Evolutionary conservation across 2,329 filamentous ascomycete genomes (phyloP).

Genomic region (Penicillium sp.): DNA sequence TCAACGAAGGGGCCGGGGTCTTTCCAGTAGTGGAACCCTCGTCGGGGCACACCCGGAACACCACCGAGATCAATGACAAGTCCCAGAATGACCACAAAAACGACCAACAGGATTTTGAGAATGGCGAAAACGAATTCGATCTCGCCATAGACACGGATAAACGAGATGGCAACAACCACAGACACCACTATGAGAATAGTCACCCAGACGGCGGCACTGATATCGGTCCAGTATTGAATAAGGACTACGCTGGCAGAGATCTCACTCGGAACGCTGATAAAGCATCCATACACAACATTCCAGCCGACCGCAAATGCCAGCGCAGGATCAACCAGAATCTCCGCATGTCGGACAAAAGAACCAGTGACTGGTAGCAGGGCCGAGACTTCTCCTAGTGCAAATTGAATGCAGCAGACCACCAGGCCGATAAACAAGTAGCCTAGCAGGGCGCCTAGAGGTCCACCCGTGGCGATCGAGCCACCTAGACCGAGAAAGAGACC

Average conservation of each 20-base stretch:
- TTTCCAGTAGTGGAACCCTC: slow-evolving; percentile 69
- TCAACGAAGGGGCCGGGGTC: slow-evolving; percentile 66
- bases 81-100: slow-evolving; percentile 46
- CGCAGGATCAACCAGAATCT: slow-evolving; percentile 53
- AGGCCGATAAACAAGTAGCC: slow-evolving; percentile 51
- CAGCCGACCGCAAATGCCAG: slow-evolving; percentile 50
- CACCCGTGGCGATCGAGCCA: slow-evolving; percentile 49
- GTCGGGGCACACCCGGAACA: slow-evolving; percentile 55
- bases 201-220: slow-evolving; percentile 41
- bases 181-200: slow-evolving; percentile 57
- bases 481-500: slow-evolving; percentile 55
- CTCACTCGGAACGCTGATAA: slow-evolving; percentile 57
- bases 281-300: slow-evolving; percentile 53
- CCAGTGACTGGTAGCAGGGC: slow-evolving; percentile 53
- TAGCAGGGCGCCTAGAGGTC: slow-evolving; percentile 51
- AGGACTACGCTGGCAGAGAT: slow-evolving; percentile 63
- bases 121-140: slow-evolving; percentile 53
- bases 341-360: slow-evolving; percentile 50
- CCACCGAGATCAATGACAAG: slow-evolving; percentile 63
- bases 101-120: slow-evolving; percentile 51
- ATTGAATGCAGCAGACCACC: slow-evolving; percentile 52
- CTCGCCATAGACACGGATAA: slow-evolving; percentile 50
- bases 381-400: slow-evolving; percentile 52
- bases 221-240: slow-evolving; percentile 59
- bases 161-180: slow-evolving; percentile 57